phyloP scores from a whole-genome alignment of 176 grass and related monocot genomes.

The Puya raimondii region DNA sequence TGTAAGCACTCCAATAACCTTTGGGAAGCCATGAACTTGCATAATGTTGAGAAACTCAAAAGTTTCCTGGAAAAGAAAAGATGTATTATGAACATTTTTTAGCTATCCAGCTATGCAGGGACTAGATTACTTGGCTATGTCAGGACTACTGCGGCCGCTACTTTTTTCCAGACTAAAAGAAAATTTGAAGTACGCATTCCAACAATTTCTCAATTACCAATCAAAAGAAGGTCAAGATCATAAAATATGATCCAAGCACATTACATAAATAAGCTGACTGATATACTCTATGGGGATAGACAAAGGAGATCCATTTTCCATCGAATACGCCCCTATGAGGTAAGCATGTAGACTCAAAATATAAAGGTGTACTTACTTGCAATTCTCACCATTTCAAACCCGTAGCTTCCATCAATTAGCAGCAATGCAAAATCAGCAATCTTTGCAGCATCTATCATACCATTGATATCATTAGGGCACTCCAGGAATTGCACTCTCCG shows the following conservation, averaged over 20 bases:
- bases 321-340: not conserved
- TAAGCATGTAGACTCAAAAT: not conserved
- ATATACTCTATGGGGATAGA: not conserved
- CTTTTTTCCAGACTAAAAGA: no score
- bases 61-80: constrained; percentile 63
- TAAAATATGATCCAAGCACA: not conserved
- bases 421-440: constrained; percentile 92
- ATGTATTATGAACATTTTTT: constrained; percentile 5
- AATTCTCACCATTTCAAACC: constrained; percentile 93
- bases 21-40: constrained; percentile 97
- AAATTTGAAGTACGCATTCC: no score
- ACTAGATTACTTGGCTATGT: no score
- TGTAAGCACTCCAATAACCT: constrained; percentile 96
- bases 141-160: no score
- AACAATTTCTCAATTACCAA: not conserved
- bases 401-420: constrained; percentile 93
- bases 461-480: constrained; percentile 93
- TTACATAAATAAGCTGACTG: not conserved
- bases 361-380: constrained; percentile 15
- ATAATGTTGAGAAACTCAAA: constrained; percentile 99
- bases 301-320: not conserved
- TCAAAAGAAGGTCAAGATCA: no score
- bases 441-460: constrained; percentile 99
- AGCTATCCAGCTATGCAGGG: no score
- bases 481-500: constrained; percentile 91